Conservation (phyloP, 306 rosid genomes). For the Cucumis sativus region Cucumber_9930_V3 NC_026658.2:5460501-5461000, state of each 20-base stretch:
- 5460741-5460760: neutral
- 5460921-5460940: neutral
- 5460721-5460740: neutral
- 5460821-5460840: neutral
- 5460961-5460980: neutral
- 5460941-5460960: neutral
- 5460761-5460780: neutral
- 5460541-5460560: neutral
- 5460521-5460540: neutral
- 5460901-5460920: neutral
- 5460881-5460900: neutral
- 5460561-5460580: neutral
- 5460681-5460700: neutral
- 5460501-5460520: neutral
- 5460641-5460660: neutral
- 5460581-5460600: neutral
- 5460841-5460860: neutral
- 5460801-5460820: neutral
- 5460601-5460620: neutral
- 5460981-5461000: neutral
- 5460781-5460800: neutral
- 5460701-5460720: neutral
- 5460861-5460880: neutral
- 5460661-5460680: neutral
- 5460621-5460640: neutral